These are phyloP conservation scores for Backusella morwellensis DNA, from an alignment of 192 early-diverging fungal genomes.

Conservation along the genomic window DNA sequence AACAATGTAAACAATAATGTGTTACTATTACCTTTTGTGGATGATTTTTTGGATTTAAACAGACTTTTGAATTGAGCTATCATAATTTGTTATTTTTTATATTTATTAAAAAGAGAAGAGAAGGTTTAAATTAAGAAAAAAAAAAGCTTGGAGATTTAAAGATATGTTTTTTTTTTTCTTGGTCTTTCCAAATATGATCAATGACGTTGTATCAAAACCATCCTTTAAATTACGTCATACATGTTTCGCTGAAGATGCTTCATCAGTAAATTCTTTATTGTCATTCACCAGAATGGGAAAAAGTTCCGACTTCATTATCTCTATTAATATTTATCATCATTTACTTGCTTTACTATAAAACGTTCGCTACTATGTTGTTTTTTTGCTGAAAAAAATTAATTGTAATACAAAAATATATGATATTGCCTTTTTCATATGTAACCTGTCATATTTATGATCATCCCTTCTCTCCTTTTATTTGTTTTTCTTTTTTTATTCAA, in stretches of 20 bases:
- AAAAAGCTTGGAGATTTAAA: not conserved
- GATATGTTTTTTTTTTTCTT: not conserved
- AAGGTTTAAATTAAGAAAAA: not conserved
- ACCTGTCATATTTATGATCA: not conserved
- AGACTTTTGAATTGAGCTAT: constrained; percentile 6
- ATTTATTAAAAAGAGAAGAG: not conserved
- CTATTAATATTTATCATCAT: not conserved
- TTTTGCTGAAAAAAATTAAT: not conserved
- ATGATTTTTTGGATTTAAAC: not conserved
- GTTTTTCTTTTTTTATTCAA: not conserved
- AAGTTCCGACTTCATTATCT: not conserved
- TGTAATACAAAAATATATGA: not conserved
- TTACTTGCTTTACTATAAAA: not conserved
- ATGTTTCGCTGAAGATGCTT: not conserved
- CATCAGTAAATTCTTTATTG: not conserved
- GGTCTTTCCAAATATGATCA: not conserved
- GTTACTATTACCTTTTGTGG: not conserved
- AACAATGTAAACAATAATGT: not conserved
- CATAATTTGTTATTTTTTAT: not conserved
- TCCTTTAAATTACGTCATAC: not conserved
- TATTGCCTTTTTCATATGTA: not conserved
- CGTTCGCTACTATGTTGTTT: not conserved
- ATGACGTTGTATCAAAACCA: not conserved
- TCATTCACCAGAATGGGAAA: not conserved
- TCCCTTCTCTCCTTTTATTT: not conserved